These are phyloP conservation scores for Salix dunnii DNA, from an alignment of 345 rosid genomes.

Conservation along the genomic window DNA sequence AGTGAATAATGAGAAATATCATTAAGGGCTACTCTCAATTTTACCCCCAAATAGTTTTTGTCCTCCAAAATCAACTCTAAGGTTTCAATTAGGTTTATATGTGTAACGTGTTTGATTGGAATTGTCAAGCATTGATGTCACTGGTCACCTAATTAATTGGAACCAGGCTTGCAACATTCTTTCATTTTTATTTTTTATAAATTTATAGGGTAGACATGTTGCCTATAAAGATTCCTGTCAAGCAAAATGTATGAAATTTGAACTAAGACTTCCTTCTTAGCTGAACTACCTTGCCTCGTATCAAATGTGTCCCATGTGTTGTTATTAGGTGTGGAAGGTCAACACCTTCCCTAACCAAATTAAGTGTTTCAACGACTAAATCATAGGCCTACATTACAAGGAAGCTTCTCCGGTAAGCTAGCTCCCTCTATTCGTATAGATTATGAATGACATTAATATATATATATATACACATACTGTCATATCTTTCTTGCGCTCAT, in stretches of 20 bases:
- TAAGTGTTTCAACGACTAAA: not conserved
- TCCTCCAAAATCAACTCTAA: not conserved
- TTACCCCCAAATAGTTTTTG: not conserved
- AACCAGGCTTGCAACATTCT: not conserved
- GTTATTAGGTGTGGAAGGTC: constrained; percentile 52
- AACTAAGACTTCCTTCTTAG: constrained; percentile 23
- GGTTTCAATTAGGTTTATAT: not conserved
- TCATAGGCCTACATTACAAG: constrained; percentile 5
- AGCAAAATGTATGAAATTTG: not conserved
- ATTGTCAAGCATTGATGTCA: not conserved
- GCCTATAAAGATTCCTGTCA: not conserved
- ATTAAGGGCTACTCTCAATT: not conserved
- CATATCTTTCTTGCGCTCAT: not conserved
- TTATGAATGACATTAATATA: not conserved
- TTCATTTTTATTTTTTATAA: not conserved
- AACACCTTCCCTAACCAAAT: constrained; percentile 18
- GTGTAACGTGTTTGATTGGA: not conserved
- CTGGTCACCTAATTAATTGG: not conserved
- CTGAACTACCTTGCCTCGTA: constrained; percentile 40
- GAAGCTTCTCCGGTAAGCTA: constrained; percentile 2
- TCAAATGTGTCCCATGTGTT: constrained; percentile 1
- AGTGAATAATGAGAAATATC: not conserved
- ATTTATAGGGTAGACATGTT: not conserved
- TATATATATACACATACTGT: not conserved
- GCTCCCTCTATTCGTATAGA: not conserved